A percentile compares a stretch with the other conserved stretches of the same genome.
These are phyloP conservation scores for Purshia tridentata DNA, from an alignment of 306 rosid genomes.

Conservation along the genomic window DNA sequence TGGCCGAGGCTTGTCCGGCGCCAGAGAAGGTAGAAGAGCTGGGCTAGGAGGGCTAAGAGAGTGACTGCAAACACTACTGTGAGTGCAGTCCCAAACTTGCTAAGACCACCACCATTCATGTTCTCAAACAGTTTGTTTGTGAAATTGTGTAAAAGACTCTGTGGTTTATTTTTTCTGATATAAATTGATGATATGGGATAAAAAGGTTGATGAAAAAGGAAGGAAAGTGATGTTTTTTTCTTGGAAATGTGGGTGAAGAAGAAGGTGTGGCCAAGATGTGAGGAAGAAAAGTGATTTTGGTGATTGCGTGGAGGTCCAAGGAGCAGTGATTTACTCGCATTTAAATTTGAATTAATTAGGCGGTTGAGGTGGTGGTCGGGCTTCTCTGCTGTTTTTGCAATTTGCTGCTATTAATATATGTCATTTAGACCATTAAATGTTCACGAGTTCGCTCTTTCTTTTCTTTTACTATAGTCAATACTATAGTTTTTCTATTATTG, in stretches of 20 bases:
- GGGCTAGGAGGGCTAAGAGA: constrained; percentile 28
- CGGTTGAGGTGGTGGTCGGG: constrained; percentile 9
- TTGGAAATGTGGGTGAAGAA: constrained; percentile 4
- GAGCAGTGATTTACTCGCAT: neutral
- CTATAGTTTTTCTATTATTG: too few species aligned
- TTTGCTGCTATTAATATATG: constrained; percentile 2
- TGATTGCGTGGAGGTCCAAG: constrained; percentile 25
- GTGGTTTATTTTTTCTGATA: neutral
- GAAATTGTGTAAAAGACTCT: neutral
- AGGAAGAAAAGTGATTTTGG: neutral
- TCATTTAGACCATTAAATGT: too few species aligned
- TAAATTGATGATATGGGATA: constrained; percentile 1
- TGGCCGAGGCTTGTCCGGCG: constrained; percentile 18
- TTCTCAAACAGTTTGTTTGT: too few species aligned
- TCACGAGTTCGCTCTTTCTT: too few species aligned
- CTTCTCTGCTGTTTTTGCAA: constrained; percentile 4
- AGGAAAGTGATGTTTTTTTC: constrained; percentile 13
- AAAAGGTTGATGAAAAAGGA: neutral
- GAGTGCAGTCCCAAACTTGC: constrained; percentile 28
- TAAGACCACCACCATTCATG: constrained; percentile 25
- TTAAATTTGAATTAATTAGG: constrained; percentile 30
- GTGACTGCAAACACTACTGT: constrained; percentile 22
- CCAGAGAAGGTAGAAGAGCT: constrained; percentile 33
- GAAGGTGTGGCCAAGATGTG: neutral
- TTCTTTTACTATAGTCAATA: too few species aligned